Evolutionary conservation across 2,329 filamentous ascomycete species (phyloP).

Genomic region (Fusarium napiforme): DNA sequence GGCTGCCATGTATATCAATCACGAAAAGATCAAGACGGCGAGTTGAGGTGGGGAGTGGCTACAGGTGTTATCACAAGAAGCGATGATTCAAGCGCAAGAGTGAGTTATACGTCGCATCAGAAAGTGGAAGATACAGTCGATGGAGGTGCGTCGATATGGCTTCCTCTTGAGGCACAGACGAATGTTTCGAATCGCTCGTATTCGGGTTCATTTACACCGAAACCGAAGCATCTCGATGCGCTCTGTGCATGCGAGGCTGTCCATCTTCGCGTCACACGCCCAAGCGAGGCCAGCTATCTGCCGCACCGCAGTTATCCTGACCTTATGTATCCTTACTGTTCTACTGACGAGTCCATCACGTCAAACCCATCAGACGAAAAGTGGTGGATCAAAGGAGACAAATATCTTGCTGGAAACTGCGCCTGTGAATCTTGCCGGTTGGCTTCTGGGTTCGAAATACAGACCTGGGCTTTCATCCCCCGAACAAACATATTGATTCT

Average conservation of each 20-base stretch:
- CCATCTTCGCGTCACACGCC: slow-evolving; percentile 66
- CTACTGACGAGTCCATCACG: slow-evolving; percentile 43
- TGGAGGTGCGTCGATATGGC: slow-evolving; percentile 51
- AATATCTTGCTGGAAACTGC: slow-evolving; percentile 70
- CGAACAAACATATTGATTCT: slow-evolving; percentile 64
- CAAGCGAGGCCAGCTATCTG: slow-evolving; percentile 57
- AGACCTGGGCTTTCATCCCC: slow-evolving; percentile 74
- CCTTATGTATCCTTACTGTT: slow-evolving; percentile 60
- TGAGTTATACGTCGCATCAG: slow-evolving; percentile 27
- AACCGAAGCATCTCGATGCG: slow-evolving; percentile 19
- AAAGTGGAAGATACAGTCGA: slow-evolving; percentile 50
- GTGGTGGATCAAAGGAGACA: slow-evolving; percentile 67
- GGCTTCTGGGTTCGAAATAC: slow-evolving; percentile 69
- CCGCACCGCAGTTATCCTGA: slow-evolving; percentile 58
- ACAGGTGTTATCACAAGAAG: slow-evolving; percentile 49
- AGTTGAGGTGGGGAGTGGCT: slow-evolving; percentile 49
- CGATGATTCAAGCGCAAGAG: not conserved
- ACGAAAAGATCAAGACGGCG: not conserved
- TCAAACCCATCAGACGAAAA: slow-evolving; percentile 61
- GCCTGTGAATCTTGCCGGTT: slow-evolving; percentile 71
- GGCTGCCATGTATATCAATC: slow-evolving; percentile 55
- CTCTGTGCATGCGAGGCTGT: slow-evolving; percentile 55
- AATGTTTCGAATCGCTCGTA: not conserved
- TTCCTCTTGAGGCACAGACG: not conserved
- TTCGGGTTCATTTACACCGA: not conserved